phyloP scores from a whole-genome alignment of 2,329 filamentous ascomycete species.

The Colletotrichum chrysophilum region DNA sequence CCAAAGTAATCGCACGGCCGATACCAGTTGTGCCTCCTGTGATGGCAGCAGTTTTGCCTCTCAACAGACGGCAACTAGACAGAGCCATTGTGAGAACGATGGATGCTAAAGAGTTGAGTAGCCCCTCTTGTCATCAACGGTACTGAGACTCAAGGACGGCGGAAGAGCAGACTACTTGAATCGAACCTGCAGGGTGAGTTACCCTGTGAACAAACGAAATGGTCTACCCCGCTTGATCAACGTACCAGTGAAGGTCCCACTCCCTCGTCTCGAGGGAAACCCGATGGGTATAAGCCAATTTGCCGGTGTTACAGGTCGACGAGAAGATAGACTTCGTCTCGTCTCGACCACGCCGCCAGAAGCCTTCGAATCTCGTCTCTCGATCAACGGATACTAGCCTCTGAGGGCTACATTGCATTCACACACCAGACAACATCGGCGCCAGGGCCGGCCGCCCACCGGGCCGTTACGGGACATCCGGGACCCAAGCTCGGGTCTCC shows the following conservation, averaged over 20 bases:
- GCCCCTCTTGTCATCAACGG: not conserved
- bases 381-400: not conserved
- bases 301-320: not conserved
- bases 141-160: not conserved
- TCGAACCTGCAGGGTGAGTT: not conserved
- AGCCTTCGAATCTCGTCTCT: not conserved
- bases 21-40: conserved; percentile 73
- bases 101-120: not conserved
- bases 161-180: not conserved
- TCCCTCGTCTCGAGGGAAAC: conserved; percentile 3
- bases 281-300: not conserved
- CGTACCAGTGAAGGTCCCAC: not conserved
- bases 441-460: not conserved
- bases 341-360: not conserved
- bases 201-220: accelerated
- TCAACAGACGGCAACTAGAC: conserved; percentile 41
- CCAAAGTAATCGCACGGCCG: conserved; percentile 71
- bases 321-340: accelerated
- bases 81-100: not conserved
- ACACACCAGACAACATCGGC: not conserved
- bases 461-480: not conserved
- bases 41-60: conserved; percentile 67
- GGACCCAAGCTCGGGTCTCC: not conserved
- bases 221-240: not conserved
- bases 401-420: accelerated